Conservation (phyloP, 768 basidiomycete genomes). For the Xerocomus spinulosus region DNA sequence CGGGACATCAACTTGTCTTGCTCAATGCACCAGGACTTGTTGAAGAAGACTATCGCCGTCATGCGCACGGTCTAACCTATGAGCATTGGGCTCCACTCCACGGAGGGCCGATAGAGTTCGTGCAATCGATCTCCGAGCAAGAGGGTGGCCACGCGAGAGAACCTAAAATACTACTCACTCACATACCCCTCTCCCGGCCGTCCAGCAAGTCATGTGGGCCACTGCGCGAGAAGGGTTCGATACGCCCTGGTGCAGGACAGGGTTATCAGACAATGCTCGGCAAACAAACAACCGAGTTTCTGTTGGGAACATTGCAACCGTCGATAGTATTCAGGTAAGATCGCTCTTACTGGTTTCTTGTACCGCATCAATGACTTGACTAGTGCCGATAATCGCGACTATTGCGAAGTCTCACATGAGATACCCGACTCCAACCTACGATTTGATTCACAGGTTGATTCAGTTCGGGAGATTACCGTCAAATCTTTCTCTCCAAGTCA, state of each 20-base stretch:
- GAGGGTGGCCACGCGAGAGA: constrained; percentile 14
- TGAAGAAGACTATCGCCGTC: constrained; percentile 73
- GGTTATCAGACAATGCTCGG: constrained; percentile 84
- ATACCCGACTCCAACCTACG: constrained; percentile 24
- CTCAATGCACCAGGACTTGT: constrained; percentile 76
- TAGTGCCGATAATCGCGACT: constrained; percentile 90
- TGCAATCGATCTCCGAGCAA: constrained; percentile 41
- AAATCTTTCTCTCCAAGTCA: constrained; percentile 81
- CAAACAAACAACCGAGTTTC: constrained; percentile 69
- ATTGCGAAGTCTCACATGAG: constrained; percentile 71
- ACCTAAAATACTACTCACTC: constrained; percentile 63
- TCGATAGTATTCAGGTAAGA: constrained; percentile 65
- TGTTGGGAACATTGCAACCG: constrained; percentile 66
- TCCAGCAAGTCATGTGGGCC: constrained; percentile 76
- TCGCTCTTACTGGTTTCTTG: neutral
- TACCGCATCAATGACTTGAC: neutral
- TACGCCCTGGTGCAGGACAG: constrained; percentile 70
- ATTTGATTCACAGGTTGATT: constrained; percentile 13
- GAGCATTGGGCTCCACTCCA: constrained; percentile 51
- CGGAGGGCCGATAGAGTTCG: constrained; percentile 57
- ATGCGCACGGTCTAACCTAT: constrained; percentile 45
- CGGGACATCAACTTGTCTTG: constrained; percentile 68
- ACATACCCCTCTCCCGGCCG: constrained; percentile 79
- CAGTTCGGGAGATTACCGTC: constrained; percentile 74
- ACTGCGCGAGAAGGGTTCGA: constrained; percentile 63